A percentile compares a stretch with the other conserved stretches of the same genome.
These are phyloP conservation scores for Dictyostelium purpureum DNA, from an alignment of 78 protist genomes.

Conservation along the genomic window DNA sequence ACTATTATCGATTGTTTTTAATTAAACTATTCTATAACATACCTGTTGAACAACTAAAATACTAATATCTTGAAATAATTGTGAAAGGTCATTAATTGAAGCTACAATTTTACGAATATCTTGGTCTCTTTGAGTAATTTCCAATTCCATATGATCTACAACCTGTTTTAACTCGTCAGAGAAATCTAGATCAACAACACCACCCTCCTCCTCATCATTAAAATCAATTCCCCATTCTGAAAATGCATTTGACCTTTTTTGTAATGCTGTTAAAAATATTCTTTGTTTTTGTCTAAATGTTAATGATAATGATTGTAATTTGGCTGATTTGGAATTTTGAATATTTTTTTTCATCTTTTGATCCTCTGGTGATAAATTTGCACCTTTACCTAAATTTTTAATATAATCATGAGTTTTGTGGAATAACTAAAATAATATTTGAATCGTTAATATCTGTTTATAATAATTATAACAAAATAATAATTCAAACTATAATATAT, in stretches of 20 bases:
- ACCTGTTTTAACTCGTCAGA: background rate
- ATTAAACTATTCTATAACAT: too few relatives aligned
- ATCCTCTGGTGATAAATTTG: conserved; percentile 24
- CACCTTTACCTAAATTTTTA: conserved; percentile 27
- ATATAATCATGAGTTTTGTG: conserved; percentile 40
- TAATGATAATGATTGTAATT: conserved; percentile 27
- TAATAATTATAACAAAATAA: background rate
- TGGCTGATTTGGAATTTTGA: conserved; percentile 28
- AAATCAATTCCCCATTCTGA: background rate
- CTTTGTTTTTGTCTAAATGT: conserved; percentile 61
- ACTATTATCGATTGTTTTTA: background rate
- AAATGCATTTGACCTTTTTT: conserved; percentile 13
- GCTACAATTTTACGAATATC: conserved; percentile 33
- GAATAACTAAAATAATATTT: background rate
- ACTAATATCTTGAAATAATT: conserved; percentile 27
- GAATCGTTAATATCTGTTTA: too few relatives aligned
- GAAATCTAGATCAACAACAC: background rate
- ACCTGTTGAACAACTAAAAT: conserved; percentile 36
- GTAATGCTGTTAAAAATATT: conserved; percentile 36
- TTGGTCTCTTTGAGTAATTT: background rate
- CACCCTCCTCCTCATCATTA: background rate
- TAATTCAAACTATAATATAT: background rate
- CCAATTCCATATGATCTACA: background rate
- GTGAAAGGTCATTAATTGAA: conserved; percentile 25
- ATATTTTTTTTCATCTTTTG: conserved; percentile 60